Base-by-base conservation (phyloP, 192 early-diverging fungal genomes). In the Chytriomyces sp. region DNA sequence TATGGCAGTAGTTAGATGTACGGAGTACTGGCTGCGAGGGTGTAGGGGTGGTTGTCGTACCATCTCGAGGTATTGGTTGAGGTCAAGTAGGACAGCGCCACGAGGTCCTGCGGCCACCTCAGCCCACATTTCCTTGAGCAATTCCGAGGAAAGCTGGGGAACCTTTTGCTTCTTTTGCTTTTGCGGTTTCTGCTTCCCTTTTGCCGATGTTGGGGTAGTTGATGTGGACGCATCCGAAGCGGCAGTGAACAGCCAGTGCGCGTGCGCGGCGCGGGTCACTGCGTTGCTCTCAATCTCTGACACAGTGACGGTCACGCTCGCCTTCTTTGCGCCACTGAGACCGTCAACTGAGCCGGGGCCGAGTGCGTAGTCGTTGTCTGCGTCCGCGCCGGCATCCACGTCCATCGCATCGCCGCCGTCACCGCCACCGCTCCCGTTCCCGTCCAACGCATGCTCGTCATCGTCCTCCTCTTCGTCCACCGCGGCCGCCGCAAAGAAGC, bases 1-100 rank as follows among this genome's bases (percentile, higher is more conserved):
- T 63, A 44, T n/a, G n/a, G n/a, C n/a, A n/a, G n/a, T n/a, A n/a
- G n/a, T n/a, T n/a, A n/a, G n/a, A n/a, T n/a, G n/a, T n/a, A n/a
- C n/a, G n/a, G n/a, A n/a, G n/a, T n/a, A n/a, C n/a, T n/a, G n/a
- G n/a, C n/a, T n/a, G n/a, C n/a, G n/a, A 26, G 10, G 3, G 62
- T 44, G 10, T 40, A 31, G 40, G n/a, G n/a, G n/a, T n/a, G n/a
- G n/a, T n/a, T n/a, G n/a, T n/a, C n/a, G 37, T 56, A 34, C 33
- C 22, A 64, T 78, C 72, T 78, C 93, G 32, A 94, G 74, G 72
- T 93, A 94, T 31, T 92, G 91, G 40, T 80, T 88, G 55, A 87
- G 85, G 61, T 94, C 93, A 32, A 94, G 75, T 19, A 94, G 77
- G 63, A 88, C 60, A 19, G 37, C 36, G 19, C 32, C 33, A 12